These are phyloP conservation scores for Pneumocystis carinii DNA, from an alignment of 1,139 yeast genomes.

Conservation along the genomic window DNA sequence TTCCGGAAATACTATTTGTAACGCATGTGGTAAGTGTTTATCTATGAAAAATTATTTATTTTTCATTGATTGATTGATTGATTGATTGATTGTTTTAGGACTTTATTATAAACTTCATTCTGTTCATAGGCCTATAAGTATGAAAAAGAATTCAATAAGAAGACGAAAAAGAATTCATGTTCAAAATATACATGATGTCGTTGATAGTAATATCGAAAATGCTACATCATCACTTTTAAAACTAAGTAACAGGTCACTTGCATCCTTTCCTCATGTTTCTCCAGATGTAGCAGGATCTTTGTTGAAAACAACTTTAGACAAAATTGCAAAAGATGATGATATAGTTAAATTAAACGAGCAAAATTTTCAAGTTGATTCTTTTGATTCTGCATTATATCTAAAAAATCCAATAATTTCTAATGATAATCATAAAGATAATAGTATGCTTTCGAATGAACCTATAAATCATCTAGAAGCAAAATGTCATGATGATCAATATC, in stretches of 20 bases:
- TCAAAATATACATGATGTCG: background rate
- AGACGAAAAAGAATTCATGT: slow-evolving; percentile 41
- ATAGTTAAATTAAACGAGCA: background rate
- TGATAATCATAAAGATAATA: background rate
- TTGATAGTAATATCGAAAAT: background rate
- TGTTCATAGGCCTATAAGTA: slow-evolving; percentile 57
- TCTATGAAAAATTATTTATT: slow-evolving; percentile 23
- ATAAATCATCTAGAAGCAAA: background rate
- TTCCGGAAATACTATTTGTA: slow-evolving; percentile 42
- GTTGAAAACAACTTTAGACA: background rate
- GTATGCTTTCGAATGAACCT: background rate
- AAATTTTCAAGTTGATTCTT: background rate
- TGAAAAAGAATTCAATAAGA: slow-evolving; percentile 60
- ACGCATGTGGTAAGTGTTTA: slow-evolving; percentile 2
- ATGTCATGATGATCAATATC: background rate
- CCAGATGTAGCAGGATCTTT: background rate
- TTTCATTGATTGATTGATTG: too few species aligned
- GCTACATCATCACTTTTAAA: background rate
- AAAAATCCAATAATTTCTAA: background rate
- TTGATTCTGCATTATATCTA: background rate
- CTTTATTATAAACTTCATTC: slow-evolving; percentile 66
- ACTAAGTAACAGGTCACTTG: background rate
- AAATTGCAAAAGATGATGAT: background rate
- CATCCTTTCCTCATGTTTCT: background rate
- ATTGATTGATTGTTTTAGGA: too few species aligned